Conservation (phyloP, 805 yeast species). For the Metschnikowia koreensis region DNA sequence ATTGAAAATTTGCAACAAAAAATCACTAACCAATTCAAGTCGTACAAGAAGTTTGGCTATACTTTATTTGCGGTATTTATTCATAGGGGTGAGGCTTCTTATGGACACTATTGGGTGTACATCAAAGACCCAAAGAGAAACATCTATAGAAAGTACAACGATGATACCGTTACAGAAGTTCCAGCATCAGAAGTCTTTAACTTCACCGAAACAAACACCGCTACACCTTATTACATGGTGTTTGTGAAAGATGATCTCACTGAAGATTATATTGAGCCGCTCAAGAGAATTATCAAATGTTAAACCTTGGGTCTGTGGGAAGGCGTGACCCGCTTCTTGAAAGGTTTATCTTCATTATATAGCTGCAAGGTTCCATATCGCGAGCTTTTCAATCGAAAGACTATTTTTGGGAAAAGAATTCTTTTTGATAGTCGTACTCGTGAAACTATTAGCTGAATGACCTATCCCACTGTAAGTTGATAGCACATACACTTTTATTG, state of each 20-base stretch:
- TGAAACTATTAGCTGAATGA: no score
- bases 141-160: constrained; percentile 87
- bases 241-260: constrained; percentile 67
- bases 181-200: constrained; percentile 62
- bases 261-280: constrained; percentile 57
- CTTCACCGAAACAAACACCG: constrained; percentile 66
- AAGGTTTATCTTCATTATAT: background rate
- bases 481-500: no score
- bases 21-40: constrained; percentile 60
- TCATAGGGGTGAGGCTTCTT: constrained; percentile 93
- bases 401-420: background rate
- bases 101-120: constrained; percentile 97
- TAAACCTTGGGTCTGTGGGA: background rate
- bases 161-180: constrained; percentile 89
- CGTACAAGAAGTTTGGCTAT: constrained; percentile 66
- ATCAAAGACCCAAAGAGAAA: constrained; percentile 70
- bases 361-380: no score
- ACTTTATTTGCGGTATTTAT: constrained; percentile 87
- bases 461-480: no score
- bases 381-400: background rate
- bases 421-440: no score
- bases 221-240: constrained; percentile 91
- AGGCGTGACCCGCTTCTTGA: background rate
- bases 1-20: constrained; percentile 45
- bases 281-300: constrained; percentile 44